Base-by-base conservation (phyloP, 305 asterid genomes). In the Lippia alba region DNA sequence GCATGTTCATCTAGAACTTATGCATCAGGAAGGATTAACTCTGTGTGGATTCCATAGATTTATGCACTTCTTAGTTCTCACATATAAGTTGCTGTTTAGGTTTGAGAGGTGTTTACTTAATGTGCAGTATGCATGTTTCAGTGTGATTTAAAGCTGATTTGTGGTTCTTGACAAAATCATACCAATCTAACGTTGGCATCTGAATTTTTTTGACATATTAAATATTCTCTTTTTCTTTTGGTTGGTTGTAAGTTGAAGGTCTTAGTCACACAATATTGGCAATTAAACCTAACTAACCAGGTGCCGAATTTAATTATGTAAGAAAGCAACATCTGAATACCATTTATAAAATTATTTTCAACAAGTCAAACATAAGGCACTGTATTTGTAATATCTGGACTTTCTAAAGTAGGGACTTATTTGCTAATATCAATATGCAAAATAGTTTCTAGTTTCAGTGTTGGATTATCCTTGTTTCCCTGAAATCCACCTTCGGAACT, bases 21-120 rank as follows among this genome's bases (percentile, higher is more conserved):
- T 56, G 45, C 16, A 39, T 39, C 30, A 4, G 56, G 53, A 12
- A 6, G 12, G 20, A 67, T 67, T 33, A 14, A 30, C 15, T 36
- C 41, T n/a, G 61, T 50, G 75, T 61, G 61, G 41, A 68, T 61
- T 40, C 24, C 46, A 12, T 11, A 46, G 45, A 11, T 20, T 24
- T 36, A 17, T 68, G 20, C 44, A 20, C 40, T 18, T 19, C 24
- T 17, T 39, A 20, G 40, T 18, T 19, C 24, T 17, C 18, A 15
- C 32, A 33, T 44, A 8, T 12, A 55, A 32, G 41, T 4, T 68
- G 1, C 16, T 48, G 20, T 55, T 2, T 30, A 56, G 3, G n/a
- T 20, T 46, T 54, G 39, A 15, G 41, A 50, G 20, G 19, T 78
- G 64, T 16, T 62, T 73, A 36, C 41, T 56, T 62, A 56, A 41